Conservation (phyloP, 257 asterid genomes). For the Rubia yunnanensis region DNA sequence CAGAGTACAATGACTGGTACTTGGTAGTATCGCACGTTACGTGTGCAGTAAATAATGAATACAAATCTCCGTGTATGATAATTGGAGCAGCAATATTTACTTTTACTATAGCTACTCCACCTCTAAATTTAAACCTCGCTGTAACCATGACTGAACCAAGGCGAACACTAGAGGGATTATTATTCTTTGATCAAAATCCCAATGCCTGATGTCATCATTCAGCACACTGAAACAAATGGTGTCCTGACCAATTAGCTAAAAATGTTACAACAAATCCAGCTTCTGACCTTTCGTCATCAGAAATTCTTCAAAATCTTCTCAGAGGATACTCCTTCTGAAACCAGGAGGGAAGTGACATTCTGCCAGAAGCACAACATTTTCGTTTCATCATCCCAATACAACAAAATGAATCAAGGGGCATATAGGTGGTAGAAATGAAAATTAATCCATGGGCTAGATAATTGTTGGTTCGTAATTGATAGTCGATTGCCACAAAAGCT, state of each 20-base stretch:
- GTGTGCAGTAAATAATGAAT: neutral
- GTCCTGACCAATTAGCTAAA: neutral
- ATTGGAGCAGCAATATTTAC: neutral
- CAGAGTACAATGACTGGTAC: neutral
- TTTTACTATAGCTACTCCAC: neutral
- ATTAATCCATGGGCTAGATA: neutral
- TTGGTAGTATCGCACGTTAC: neutral
- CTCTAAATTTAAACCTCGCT: neutral
- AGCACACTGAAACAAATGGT: conserved; percentile 24
- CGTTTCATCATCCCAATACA: neutral
- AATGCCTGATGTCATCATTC: conserved; percentile 14
- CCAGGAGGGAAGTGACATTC: conserved; percentile 82
- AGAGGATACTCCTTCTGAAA: conserved; percentile 58
- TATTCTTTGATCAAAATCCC: neutral
- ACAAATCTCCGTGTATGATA: neutral
- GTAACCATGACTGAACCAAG: neutral
- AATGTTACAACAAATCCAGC: conserved; percentile 17
- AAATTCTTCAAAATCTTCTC: conserved; percentile 69
- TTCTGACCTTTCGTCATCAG: conserved; percentile 20
- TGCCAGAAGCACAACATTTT: conserved; percentile 25
- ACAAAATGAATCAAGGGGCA: neutral
- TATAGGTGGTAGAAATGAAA: neutral
- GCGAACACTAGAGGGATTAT: neutral
- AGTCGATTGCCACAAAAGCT: neutral
- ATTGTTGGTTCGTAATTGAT: neutral